Evolutionary conservation across 192 early-diverging fungal genomes (phyloP), one percentile per base, ranked within the genome.

Genomic region (Linnemannia schmuckeri): DNA sequence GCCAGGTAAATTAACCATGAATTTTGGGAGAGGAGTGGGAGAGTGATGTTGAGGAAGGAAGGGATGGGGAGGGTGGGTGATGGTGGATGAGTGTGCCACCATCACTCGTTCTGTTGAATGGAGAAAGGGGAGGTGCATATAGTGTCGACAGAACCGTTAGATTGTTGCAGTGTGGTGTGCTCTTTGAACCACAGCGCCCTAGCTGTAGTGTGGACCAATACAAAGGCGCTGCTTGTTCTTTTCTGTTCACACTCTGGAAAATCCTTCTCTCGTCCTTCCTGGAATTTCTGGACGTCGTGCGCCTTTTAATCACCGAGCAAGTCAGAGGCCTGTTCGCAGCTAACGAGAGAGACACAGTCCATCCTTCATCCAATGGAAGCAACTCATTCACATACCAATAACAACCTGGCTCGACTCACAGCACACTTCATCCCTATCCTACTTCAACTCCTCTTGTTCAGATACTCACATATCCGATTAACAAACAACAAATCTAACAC

Each of bases 211-310:
- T 52, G 49, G 15, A 6, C 49, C 15, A 20, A 3, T 52, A 20
- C 49, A 52, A 18, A 20, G 49, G 5, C 49, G 49, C 49, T 22
- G 2, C 61, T 66, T 27, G 57, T n/a, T 9, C 61, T 27, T 27
- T 66, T 61, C n/a, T n/a, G n/a, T 27, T 63, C 9, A 12, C 6
- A 27, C 27, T 61, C 57, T 27, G 57, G 54, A 57, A 57, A 22
- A 7, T 57, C 54, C 20, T 4, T 15, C 7, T 7, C 10, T 6
- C 27, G 8, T 30, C 27, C 10, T 33, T 63, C 61, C 30, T 66
- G 61, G 61, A 66, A 66, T 66, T 66, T 66, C 61, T 66, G 8
- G 61, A 72, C n/a, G 70, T 40, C 70, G 9, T 72, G 70, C 70
- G 40, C 40, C 2, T 40, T 6, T 8, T 72, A 66, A 35, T 66